phyloP scores from a whole-genome alignment of 2,329 filamentous ascomycete species.

The Diaporthe citri region DNA sequence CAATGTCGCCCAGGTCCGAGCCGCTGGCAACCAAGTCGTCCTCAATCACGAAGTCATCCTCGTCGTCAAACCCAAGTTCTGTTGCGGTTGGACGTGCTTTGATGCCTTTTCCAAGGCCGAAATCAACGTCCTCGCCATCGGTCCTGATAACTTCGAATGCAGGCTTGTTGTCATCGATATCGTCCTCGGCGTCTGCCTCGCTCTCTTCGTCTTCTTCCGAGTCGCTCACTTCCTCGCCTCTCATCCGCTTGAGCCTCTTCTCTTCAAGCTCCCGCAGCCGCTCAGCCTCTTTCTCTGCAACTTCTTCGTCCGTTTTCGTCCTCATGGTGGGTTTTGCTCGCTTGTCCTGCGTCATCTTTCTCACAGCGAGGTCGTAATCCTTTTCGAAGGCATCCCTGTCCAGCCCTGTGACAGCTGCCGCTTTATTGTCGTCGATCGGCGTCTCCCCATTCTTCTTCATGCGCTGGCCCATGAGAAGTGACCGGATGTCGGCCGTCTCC shows the following conservation, averaged over 20 bases:
- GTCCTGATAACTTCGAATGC: slow-evolving; percentile 44
- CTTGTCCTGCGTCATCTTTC: slow-evolving; percentile 85
- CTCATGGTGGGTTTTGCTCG: slow-evolving; percentile 87
- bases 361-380: slow-evolving; percentile 88
- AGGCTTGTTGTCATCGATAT: slow-evolving; percentile 51
- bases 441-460: slow-evolving; percentile 45
- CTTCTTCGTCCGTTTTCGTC: slow-evolving; percentile 92
- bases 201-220: slow-evolving; percentile 67
- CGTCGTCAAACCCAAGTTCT: slow-evolving; percentile 85
- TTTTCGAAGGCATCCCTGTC: slow-evolving; percentile 80
- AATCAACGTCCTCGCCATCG: slow-evolving; percentile 65
- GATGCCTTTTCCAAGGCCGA: slow-evolving; percentile 71
- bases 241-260: slow-evolving; percentile 87
- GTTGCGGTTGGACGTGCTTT: slow-evolving; percentile 68
- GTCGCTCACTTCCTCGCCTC: slow-evolving; percentile 78
- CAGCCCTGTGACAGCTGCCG: slow-evolving; percentile 57
- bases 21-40: slow-evolving; percentile 88
- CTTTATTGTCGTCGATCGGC: slow-evolving; percentile 42
- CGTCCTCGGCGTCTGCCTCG: slow-evolving; percentile 53
- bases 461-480: slow-evolving; percentile 72
- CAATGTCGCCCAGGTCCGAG: slow-evolving; percentile 72
- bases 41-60: slow-evolving; percentile 93
- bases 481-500: slow-evolving; percentile 81
- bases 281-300: slow-evolving; percentile 80
- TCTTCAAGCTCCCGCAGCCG: slow-evolving; percentile 85